These are phyloP conservation scores for Paraglomus brasilianum DNA, from an alignment of 192 early-diverging fungal genomes.

Conservation along the genomic window DNA sequence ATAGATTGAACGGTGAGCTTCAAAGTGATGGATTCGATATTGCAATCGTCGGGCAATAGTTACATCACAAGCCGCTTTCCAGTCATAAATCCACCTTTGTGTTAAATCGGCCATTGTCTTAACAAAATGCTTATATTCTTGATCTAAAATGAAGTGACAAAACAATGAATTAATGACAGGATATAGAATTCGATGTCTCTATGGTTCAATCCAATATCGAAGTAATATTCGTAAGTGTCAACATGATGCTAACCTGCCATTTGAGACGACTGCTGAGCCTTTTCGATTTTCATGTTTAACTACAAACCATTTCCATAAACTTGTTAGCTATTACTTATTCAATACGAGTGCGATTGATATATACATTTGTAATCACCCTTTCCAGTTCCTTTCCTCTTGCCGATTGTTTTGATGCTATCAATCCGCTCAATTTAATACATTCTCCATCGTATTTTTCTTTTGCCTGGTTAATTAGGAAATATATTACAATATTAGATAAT, in stretches of 20 bases:
- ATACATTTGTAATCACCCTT: constrained; percentile 29
- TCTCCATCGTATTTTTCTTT: constrained; percentile 48
- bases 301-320: background rate
- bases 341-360: too few relatives aligned
- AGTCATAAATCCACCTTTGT: constrained; percentile 51
- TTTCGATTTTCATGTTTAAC: constrained; percentile 42
- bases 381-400: constrained; percentile 44
- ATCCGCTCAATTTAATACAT: constrained; percentile 38
- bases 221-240: background rate
- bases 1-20: background rate
- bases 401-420: constrained; percentile 37
- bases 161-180: constrained; percentile 37
- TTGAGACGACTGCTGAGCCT: constrained; percentile 39
- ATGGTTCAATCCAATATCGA: background rate
- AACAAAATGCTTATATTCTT: constrained; percentile 55
- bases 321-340: too few relatives aligned
- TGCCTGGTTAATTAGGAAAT: constrained; percentile 28
- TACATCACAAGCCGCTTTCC: constrained; percentile 59
- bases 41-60: constrained; percentile 12
- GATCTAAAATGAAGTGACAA: constrained; percentile 35
- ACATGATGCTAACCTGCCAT: constrained; percentile 37
- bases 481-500: background rate
- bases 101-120: constrained; percentile 46
- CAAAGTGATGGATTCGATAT: background rate
- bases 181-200: constrained; percentile 46